Base-by-base conservation (phyloP, 2,329 filamentous ascomycete genomes). In the Alternaria alternata region DNA sequence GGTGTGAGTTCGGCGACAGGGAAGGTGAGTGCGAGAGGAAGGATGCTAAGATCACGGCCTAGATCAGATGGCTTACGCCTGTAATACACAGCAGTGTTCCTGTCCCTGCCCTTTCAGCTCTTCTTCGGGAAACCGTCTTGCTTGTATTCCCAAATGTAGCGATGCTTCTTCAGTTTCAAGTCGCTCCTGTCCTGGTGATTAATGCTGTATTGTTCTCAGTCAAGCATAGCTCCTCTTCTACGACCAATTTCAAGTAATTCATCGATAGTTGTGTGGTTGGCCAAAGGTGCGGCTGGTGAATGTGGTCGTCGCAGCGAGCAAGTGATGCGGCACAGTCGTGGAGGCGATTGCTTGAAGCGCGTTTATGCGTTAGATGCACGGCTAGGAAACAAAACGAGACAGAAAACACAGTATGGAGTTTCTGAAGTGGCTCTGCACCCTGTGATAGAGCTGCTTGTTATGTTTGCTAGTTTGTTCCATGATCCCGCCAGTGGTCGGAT, bases 351-450 rank as follows among this genome's bases (percentile, higher is more conserved):
- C 46, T 39, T 43, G 52, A 55, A 54, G 42, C 42, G 52, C 42
- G 52, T 39, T 47, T 47, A 56, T 56, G 43, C 53, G 34, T 51
- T 56, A n/a, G 44, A 49, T 49, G 34, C 36, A 49, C 22, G 44
- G 11, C 18, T 14, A 22, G 44, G 14, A 34, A 56, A 38, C 24
- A 5, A 24, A 32, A 38, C 42, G 22, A 44, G 36, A 46, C 30
- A 20, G 26, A 22, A 8, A 20, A 16, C 12, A 14, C 22, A 16
- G 18, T 22, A 24, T 11, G 2, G 12, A 3, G 20, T 48, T 12
- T 30, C 36, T 22, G 12, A 18, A 14, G 7, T 24, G 18, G 8
- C 1, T 11, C 18, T 36, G 3, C 20, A 5, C 20, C 18, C 4
- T 32, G 14, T 0, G 18, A 36, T 48, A 48, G 18, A 7, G 30